Percentiles rank a stretch among this genome's conserved stretches.
Evolutionary conservation across 129 eudicot species (phyloP).

Genomic region (Tanacetum coccineum): DNA sequence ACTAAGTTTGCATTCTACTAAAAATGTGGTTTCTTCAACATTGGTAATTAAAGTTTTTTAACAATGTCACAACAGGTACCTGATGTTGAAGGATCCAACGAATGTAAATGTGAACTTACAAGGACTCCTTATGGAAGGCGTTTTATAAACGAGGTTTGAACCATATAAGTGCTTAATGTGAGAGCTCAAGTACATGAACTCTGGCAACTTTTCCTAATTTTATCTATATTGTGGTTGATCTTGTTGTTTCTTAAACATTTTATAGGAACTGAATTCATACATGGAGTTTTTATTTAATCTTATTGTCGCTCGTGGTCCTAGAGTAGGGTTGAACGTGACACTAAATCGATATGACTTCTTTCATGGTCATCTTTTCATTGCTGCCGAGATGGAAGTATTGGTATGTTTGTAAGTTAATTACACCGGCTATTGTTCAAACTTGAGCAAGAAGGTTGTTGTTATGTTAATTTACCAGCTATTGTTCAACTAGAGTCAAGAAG

Average conservation of each 20-base stretch:
- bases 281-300: constrained; percentile 60
- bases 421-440: constrained; percentile 8
- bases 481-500: no score
- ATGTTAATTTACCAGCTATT: no score
- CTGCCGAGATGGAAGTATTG: constrained; percentile 85
- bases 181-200: constrained; percentile 2
- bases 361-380: constrained; percentile 95
- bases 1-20: background rate
- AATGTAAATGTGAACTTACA: constrained; percentile 73
- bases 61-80: constrained; percentile 68
- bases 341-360: constrained; percentile 84
- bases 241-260: constrained; percentile 15
- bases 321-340: constrained; percentile 74
- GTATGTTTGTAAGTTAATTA: constrained; percentile 82
- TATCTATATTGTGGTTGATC: constrained; percentile 13
- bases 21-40: no score
- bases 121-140: constrained; percentile 83
- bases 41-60: background rate
- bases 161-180: constrained; percentile 8
- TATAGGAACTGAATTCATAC: constrained; percentile 86
- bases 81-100: constrained; percentile 75
- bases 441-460: no score
- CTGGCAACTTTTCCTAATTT: background rate
- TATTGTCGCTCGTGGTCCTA: constrained; percentile 75
- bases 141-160: constrained; percentile 69